These are phyloP conservation scores for Starmerella asiatica DNA, from an alignment of 805 yeast species.

Conservation along the genomic window DNA sequence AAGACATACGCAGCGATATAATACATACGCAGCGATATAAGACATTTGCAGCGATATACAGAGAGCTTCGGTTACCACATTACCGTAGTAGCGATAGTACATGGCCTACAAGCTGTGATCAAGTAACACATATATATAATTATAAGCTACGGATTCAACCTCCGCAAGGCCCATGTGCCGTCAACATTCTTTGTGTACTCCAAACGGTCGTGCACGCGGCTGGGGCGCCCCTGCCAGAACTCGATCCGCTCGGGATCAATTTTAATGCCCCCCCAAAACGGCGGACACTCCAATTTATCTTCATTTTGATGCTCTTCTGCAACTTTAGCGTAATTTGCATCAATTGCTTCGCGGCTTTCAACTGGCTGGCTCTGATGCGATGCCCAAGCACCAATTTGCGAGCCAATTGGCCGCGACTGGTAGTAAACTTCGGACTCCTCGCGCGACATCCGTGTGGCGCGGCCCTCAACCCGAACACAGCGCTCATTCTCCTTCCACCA, in stretches of 20 bases:
- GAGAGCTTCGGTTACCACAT: too few relatives aligned
- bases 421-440: constrained; percentile 70
- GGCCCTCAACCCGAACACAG: constrained; percentile 87
- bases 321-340: constrained; percentile 35
- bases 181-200: constrained; percentile 47
- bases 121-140: too few relatives aligned
- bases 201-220: constrained; percentile 82
- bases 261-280: constrained; percentile 89
- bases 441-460: constrained; percentile 54
- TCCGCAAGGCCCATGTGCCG: constrained; percentile 46
- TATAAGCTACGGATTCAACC: constrained; percentile 65
- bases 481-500: constrained; percentile 88
- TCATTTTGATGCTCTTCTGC: constrained; percentile 49
- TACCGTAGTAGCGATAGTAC: too few relatives aligned
- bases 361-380: constrained; percentile 70
- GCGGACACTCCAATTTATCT: constrained; percentile 75
- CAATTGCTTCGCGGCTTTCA: constrained; percentile 47
- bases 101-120: too few relatives aligned
- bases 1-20: too few relatives aligned
- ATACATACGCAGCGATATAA: too few relatives aligned
- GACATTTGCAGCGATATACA: too few relatives aligned
- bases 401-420: constrained; percentile 80
- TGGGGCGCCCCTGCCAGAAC: constrained; percentile 93
- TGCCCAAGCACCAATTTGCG: constrained; percentile 94
- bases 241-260: constrained; percentile 81